phyloP scores from a whole-genome alignment of 1,284 basidiomycete genomes.

The Rhizopogon parksii region DNA sequence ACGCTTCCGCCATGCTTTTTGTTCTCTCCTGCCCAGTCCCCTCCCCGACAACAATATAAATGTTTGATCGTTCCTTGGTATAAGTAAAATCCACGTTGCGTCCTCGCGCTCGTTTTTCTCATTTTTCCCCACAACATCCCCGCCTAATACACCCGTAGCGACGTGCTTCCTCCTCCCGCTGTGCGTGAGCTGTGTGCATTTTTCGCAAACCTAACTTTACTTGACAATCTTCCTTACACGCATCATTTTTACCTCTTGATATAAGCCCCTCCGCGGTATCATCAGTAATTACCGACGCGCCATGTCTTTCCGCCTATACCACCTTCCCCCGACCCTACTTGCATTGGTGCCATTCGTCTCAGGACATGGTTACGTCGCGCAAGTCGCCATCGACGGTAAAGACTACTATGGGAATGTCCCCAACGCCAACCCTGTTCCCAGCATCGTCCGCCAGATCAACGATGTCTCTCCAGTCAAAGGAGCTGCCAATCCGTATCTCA shows the following conservation, averaged over 20 bases:
- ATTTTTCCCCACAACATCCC: not conserved
- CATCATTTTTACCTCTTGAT: not conserved
- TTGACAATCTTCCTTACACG: not conserved
- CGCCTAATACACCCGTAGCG: not conserved
- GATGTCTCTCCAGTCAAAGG: constrained; percentile 57
- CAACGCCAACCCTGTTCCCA: constrained; percentile 32
- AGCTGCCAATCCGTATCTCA: constrained; percentile 48
- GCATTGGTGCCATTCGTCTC: constrained; percentile 28
- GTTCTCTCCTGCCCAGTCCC: not conserved
- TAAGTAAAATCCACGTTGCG: not conserved
- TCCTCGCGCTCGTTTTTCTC: not conserved
- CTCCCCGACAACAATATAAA: not conserved
- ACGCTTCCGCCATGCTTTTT: not conserved
- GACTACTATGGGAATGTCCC: constrained; percentile 49
- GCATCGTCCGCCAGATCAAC: constrained; percentile 56
- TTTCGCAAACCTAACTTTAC: not conserved
- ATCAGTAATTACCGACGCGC: not conserved
- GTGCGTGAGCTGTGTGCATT: not conserved
- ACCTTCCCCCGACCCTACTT: constrained; percentile 23
- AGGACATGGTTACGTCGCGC: constrained; percentile 54
- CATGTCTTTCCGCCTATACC: constrained; percentile 3
- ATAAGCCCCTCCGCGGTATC: not conserved
- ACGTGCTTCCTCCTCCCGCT: not conserved
- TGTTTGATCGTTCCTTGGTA: not conserved
- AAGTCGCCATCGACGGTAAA: constrained; percentile 50